A percentile compares a stretch with the other conserved stretches of the same genome.
These are phyloP conservation scores for Neopestalotiopsis sp. DNA, from an alignment of 2,329 filamentous ascomycete genomes.

Conservation along the genomic window DNA sequence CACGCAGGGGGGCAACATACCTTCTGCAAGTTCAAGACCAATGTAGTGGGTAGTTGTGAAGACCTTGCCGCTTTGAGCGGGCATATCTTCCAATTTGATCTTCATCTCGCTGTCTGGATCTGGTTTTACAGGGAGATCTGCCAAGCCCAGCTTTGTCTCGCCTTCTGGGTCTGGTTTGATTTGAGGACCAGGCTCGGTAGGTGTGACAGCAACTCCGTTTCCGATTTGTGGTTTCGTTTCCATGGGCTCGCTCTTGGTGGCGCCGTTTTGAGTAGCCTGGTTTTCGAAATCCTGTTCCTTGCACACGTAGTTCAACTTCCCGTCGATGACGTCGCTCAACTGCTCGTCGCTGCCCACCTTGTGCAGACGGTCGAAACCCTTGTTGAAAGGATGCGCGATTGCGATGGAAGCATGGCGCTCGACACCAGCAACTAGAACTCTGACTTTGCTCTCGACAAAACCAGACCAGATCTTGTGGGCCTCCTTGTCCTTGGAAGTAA, in stretches of 20 bases:
- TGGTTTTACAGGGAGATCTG: conserved; percentile 25
- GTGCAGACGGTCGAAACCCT: conserved; percentile 87
- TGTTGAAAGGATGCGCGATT: conserved; percentile 89
- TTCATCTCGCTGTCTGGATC: conserved; percentile 16
- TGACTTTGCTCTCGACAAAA: conserved; percentile 90
- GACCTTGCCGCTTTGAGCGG: conserved; percentile 50
- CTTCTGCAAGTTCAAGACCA: conserved; percentile 79
- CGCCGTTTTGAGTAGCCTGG: neutral
- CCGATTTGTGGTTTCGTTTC: conserved; percentile 24
- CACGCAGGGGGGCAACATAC: conserved; percentile 53
- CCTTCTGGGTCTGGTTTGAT: neutral
- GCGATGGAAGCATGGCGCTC: conserved; percentile 82
- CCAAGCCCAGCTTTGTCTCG: conserved; percentile 9
- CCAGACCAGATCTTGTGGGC: conserved; percentile 88
- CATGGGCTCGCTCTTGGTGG: conserved; percentile 26
- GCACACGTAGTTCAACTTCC: conserved; percentile 53
- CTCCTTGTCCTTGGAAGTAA: conserved; percentile 82
- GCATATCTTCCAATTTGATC: conserved; percentile 30
- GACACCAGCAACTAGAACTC: conserved; percentile 81
- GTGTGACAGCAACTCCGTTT: conserved; percentile 15
- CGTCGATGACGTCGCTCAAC: conserved; percentile 59
- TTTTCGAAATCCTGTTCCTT: conserved; percentile 36
- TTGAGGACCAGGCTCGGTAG: conserved; percentile 5
- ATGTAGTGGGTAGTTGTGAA: conserved; percentile 96
- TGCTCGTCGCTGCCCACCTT: conserved; percentile 63